Percentiles rank a stretch among this genome's conserved stretches.
Evolutionary conservation across 73 alveolate species (phyloP).

Genomic region (Tetrahymena malaccensis): DNA sequence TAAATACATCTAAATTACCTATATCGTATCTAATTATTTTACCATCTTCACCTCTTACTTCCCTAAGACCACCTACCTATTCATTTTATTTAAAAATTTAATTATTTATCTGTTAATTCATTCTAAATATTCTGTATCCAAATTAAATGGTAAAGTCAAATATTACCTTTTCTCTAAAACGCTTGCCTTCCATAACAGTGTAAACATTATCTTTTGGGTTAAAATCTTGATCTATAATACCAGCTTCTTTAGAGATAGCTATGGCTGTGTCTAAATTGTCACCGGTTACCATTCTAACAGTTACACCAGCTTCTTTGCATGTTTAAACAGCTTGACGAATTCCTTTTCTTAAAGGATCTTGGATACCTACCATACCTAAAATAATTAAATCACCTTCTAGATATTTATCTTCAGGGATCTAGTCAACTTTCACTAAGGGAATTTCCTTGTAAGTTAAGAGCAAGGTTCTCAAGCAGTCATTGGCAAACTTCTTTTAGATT

Average conservation of each 20-base stretch:
- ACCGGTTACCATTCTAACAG: slow-evolving; percentile 93
- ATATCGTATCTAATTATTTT: slow-evolving; percentile 47
- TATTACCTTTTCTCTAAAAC: slow-evolving; percentile 56
- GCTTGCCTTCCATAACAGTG: slow-evolving; percentile 80
- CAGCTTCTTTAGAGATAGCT: slow-evolving; percentile 82
- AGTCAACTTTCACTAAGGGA: slow-evolving; percentile 42
- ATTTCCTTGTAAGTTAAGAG: slow-evolving; percentile 65
- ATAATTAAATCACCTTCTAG: slow-evolving; percentile 46
- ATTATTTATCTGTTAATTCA: slow-evolving; percentile 17
- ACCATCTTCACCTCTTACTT: slow-evolving; percentile 55
- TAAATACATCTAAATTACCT: slow-evolving; percentile 58
- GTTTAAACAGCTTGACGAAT: slow-evolving; percentile 72
- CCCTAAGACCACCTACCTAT: slow-evolving; percentile 39
- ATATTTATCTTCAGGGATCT: slow-evolving; percentile 40
- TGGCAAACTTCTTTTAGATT: slow-evolving; percentile 56
- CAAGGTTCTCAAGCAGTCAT: slow-evolving; percentile 70
- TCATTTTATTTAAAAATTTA: not conserved
- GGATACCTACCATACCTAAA: slow-evolving; percentile 68
- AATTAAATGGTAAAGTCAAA: too few relatives aligned
- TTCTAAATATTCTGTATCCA: too few relatives aligned
- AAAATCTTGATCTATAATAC: slow-evolving; percentile 67
- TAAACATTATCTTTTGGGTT: slow-evolving; percentile 45
- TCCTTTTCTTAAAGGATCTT: slow-evolving; percentile 83
- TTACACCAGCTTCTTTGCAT: slow-evolving; percentile 80
- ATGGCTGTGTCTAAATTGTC: slow-evolving; percentile 89